phyloP scores from a whole-genome alignment of 2,329 filamentous ascomycete species.

The Hortaea werneckii region DNA sequence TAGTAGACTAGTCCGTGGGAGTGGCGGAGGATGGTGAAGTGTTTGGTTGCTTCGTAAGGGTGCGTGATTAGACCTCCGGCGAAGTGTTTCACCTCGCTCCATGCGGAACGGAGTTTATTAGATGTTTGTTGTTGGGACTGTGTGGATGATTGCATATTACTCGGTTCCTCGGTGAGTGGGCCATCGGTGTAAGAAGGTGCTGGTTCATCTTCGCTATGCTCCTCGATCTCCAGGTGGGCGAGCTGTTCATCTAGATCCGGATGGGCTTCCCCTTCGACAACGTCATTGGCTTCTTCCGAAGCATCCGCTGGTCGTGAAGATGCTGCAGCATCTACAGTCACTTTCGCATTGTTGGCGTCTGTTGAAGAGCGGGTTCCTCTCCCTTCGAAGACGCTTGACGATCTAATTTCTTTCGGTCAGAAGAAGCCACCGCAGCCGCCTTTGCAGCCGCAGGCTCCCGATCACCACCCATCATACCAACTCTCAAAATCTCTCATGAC shows the following conservation, averaged over 20 bases:
- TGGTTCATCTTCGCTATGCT: background rate
- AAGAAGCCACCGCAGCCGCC: too few relatives aligned
- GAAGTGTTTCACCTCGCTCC: conserved; percentile 4
- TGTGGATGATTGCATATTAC: background rate
- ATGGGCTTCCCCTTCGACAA: too few relatives aligned
- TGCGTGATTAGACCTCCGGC: conserved; percentile 6
- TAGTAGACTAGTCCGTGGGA: conserved; percentile 7
- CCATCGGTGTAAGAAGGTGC: background rate
- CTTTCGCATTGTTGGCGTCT: too few relatives aligned
- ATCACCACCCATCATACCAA: too few relatives aligned
- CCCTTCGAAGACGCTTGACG: too few relatives aligned
- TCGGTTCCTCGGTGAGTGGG: background rate
- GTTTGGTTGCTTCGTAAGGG: conserved; percentile 6
- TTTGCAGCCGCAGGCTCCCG: too few relatives aligned
- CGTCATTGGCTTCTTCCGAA: too few relatives aligned
- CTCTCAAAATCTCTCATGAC: too few relatives aligned
- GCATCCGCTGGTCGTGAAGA: too few relatives aligned
- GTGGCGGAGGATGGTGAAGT: conserved; percentile 5
- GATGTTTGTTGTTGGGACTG: background rate
- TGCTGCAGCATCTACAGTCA: too few relatives aligned
- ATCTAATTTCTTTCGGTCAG: too few relatives aligned
- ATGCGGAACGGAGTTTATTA: conserved; percentile 2
- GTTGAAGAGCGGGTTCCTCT: too few relatives aligned
- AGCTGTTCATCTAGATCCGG: background rate
- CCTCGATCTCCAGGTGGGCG: background rate